Evolutionary conservation across 73 alveolate species (phyloP), one percentile per base, ranked within the genome.

Genomic region (Durusdinium trenchii): DNA sequence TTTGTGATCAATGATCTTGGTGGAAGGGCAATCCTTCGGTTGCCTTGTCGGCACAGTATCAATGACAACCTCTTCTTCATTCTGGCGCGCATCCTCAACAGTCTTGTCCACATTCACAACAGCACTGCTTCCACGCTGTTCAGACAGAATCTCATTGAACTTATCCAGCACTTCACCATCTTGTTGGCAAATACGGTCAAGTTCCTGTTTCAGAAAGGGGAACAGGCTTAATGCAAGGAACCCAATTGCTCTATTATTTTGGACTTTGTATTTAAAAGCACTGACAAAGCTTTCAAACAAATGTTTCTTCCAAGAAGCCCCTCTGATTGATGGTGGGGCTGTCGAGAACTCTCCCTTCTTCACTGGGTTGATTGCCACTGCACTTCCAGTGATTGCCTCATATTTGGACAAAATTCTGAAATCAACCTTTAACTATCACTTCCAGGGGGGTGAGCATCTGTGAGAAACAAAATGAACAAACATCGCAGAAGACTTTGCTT

Each of bases 121-220:
- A 3, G 51, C 6, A n/a, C 26, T 71, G 83, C 23, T 71, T 18
- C 83, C 83, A 71, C 30, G 32, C 23, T 14, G 30, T 36, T 71
- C 51, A 28, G 18, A 6, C 83, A 71, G 50, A 6, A 71, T 46
- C 50, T 71, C 83, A 4, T 18, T 35, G 50, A 71, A 71, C 50
- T 71, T 71, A 12, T 71, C 83, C 50, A 71, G 83, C 47, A 71
- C 83, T 50, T 71, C 83, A 5, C 83, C 83, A 35, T 71, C 83
- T 71, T 71, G 83, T 50, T 71, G 51, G 83, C 83, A 71, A 50
- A 71, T n/a, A 3, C 83, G 83, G 40, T 71, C 83, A 6, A 71
- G 83, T 50, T 71, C 83, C 83, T 71, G 83, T 32, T 26, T 6
- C n/a, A 64, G 43, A 64, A 23, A 42, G 42, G 16, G 38, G 38